Percentiles rank a stretch among this genome's conserved stretches.
Conservation (phyloP, 2,329 filamentous ascomycete genomes). For the Botrytis aclada region DNA sequence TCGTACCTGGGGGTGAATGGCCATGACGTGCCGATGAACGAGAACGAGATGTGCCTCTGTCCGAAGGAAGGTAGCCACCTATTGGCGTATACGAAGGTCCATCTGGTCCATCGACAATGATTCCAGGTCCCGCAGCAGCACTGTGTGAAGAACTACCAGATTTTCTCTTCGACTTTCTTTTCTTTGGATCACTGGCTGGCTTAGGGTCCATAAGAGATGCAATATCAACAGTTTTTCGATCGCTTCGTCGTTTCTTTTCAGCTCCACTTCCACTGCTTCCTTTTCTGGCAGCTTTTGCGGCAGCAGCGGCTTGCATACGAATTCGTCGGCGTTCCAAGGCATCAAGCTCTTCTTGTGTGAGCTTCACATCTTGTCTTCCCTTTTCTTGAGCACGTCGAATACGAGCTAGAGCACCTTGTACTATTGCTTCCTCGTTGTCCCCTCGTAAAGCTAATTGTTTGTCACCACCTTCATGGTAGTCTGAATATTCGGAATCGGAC, state of each 20-base stretch:
- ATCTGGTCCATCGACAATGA: constrained; percentile 47
- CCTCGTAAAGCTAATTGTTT: constrained; percentile 51
- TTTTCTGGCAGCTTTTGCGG: constrained; percentile 27
- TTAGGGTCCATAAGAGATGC: constrained; percentile 30
- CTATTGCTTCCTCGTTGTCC: constrained; percentile 70
- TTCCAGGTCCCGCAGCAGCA: constrained; percentile 41
- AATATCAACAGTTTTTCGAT: constrained; percentile 29
- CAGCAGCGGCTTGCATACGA: constrained; percentile 45
- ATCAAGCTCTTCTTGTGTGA: constrained; percentile 76
- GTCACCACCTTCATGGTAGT: constrained; percentile 51
- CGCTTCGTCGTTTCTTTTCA: constrained; percentile 32
- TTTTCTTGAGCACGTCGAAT: constrained; percentile 75
- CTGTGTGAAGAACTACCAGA: constrained; percentile 33
- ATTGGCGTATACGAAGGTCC: constrained; percentile 47
- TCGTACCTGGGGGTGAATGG: constrained; percentile 27
- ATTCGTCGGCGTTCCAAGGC: constrained; percentile 69
- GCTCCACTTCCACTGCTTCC: constrained; percentile 31
- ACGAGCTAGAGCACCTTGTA: constrained; percentile 74
- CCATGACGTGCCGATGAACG: constrained; percentile 31
- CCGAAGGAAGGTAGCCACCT: constrained; percentile 40
- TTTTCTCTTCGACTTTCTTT: constrained; percentile 35
- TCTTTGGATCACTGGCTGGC: constrained; percentile 26
- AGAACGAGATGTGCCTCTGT: constrained; percentile 37
- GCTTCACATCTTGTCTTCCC: constrained; percentile 74
- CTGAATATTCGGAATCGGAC: constrained; percentile 40